phyloP scores from a whole-genome alignment of 129 eudicot genomes.

The Kitagawia praeruptora region DNA sequence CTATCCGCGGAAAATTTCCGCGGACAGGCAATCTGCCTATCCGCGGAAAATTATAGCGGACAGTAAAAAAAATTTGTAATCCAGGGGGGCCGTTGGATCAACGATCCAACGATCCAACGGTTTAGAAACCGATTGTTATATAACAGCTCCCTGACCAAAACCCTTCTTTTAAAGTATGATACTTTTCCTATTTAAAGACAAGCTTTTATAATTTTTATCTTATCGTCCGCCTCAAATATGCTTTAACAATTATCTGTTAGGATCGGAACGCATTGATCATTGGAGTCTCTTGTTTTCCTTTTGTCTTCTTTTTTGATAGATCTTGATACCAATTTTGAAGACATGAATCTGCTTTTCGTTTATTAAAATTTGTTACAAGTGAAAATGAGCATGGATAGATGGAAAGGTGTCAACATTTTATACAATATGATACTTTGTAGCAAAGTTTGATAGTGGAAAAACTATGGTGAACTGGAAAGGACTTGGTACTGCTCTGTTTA shows the following conservation, averaged over 20 bases:
- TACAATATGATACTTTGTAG: not conserved
- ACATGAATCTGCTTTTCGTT: conserved; percentile 1
- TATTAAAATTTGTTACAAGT: not conserved
- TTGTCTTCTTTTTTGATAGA: conserved; percentile 1
- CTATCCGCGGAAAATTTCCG: too few relatives aligned
- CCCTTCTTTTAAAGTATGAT: not conserved
- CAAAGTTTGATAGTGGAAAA: not conserved
- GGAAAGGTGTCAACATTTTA: not conserved
- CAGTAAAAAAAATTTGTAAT: too few relatives aligned
- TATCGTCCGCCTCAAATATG: too few relatives aligned
- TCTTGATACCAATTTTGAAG: conserved; percentile 7
- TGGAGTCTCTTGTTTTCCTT: not conserved
- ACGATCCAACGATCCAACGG: too few relatives aligned
- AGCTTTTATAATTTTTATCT: too few relatives aligned
- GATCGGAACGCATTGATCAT: too few relatives aligned
- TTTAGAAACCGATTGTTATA: too few relatives aligned
- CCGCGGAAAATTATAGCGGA: too few relatives aligned
- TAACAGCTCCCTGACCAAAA: too few relatives aligned
- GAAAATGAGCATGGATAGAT: not conserved
- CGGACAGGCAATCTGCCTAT: too few relatives aligned
- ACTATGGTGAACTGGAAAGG: not conserved
- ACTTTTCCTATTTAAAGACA: too few relatives aligned
- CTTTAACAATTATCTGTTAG: not conserved
- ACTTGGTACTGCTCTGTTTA: not conserved
- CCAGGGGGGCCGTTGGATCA: too few relatives aligned